Percentiles rank a stretch among this genome's conserved stretches.
Conservation (phyloP, 192 early-diverging fungal genomes). For the Coemansia sp. region DNA sequence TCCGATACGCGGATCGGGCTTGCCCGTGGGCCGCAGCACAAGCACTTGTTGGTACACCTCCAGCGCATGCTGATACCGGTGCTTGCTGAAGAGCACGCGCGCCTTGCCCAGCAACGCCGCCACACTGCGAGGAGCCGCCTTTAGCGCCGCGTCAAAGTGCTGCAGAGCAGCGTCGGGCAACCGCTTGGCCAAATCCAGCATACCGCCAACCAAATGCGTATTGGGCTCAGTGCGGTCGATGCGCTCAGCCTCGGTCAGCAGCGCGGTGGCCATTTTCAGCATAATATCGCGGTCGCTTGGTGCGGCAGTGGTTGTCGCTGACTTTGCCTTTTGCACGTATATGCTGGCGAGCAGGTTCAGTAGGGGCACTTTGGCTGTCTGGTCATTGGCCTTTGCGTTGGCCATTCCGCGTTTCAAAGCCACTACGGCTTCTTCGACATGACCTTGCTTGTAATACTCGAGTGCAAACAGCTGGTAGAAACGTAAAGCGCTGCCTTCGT, state of each 20-base stretch:
- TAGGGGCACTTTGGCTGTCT: conserved; percentile 63
- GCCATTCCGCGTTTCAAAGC: conserved; percentile 61
- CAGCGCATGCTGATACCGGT: conserved; percentile 72
- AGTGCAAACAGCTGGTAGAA: conserved; percentile 73
- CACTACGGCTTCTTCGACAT: conserved; percentile 60
- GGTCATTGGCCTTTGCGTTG: conserved; percentile 42
- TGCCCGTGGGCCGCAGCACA: conserved; percentile 58
- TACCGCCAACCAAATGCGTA: conserved; percentile 76
- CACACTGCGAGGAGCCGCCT: conserved; percentile 42
- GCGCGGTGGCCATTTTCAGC: conserved; percentile 69
- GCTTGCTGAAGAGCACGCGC: conserved; percentile 64
- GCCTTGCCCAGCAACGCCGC: conserved; percentile 61
- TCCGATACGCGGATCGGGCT: conserved; percentile 75
- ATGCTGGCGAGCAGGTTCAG: conserved; percentile 74
- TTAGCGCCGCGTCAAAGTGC: conserved; percentile 57
- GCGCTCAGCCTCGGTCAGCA: conserved; percentile 74
- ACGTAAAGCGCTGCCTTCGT: conserved; percentile 63
- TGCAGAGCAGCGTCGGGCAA: conserved; percentile 43
- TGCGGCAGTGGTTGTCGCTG: not conserved
- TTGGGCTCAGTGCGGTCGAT: conserved; percentile 69
- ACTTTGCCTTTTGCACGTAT: conserved; percentile 70
- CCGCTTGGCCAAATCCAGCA: conserved; percentile 37
- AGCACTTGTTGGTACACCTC: conserved; percentile 77
- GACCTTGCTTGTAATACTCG: conserved; percentile 73
- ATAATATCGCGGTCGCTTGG: conserved; percentile 57